phyloP scores from a whole-genome alignment of 805 yeast species.

The Starmerella stigmatis region DNA sequence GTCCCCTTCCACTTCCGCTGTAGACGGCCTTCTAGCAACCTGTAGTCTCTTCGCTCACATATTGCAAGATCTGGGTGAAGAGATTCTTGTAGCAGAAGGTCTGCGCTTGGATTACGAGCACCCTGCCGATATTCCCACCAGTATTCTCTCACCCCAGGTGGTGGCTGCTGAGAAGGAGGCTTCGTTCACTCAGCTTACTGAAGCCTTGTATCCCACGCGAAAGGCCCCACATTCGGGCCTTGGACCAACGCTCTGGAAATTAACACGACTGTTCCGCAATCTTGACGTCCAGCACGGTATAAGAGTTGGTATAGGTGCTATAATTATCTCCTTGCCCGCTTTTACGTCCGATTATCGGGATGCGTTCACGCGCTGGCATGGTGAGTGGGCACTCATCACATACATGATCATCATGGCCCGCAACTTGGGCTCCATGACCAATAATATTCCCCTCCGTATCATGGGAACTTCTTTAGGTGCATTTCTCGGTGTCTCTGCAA shows the following conservation, averaged over 20 bases:
- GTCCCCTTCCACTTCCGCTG: slow-evolving; percentile 48
- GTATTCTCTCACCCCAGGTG: neutral
- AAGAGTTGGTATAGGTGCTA: slow-evolving; percentile 69
- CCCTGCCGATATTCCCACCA: neutral
- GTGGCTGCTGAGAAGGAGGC: neutral
- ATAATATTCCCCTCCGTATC: slow-evolving; percentile 45
- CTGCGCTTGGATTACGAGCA: neutral
- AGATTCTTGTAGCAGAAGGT: slow-evolving; percentile 31
- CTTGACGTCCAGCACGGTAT: slow-evolving; percentile 70
- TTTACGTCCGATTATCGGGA: slow-evolving; percentile 47
- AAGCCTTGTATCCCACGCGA: slow-evolving; percentile 18
- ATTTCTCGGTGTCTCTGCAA: slow-evolving; percentile 42
- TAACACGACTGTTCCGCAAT: slow-evolving; percentile 43
- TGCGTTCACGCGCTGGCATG: slow-evolving; percentile 54
- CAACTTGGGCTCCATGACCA: slow-evolving; percentile 72
- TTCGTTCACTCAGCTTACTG: slow-evolving; percentile 14
- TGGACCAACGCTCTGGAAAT: slow-evolving; percentile 30
- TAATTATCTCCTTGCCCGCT: slow-evolving; percentile 55
- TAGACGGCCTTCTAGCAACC: slow-evolving; percentile 73
- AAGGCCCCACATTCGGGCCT: slow-evolving; percentile 16
- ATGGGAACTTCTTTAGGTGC: slow-evolving; percentile 72
- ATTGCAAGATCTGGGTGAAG: slow-evolving; percentile 51
- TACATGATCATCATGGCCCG: slow-evolving; percentile 77
- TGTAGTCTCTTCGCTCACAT: slow-evolving; percentile 70
- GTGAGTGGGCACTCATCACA: slow-evolving; percentile 79